phyloP scores from a whole-genome alignment of 2,329 filamentous ascomycete species.

The Ophiostoma himal-ulmi region DNA sequence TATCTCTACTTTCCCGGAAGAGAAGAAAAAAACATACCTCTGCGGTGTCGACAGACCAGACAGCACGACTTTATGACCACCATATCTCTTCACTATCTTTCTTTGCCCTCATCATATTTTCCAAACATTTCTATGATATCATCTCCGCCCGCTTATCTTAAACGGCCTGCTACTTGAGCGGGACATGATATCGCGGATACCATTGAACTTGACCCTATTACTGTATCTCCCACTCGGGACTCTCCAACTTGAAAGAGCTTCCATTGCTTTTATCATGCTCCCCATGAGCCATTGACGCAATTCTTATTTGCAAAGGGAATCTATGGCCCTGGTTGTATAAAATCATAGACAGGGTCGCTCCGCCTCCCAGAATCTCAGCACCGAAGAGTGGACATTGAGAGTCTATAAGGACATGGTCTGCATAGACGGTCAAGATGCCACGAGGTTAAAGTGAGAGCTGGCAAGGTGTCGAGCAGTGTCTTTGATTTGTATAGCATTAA shows the following conservation, averaged over 20 bases:
- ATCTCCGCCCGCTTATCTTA: not conserved
- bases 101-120: slow-evolving; percentile 26
- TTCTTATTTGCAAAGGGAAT: not conserved
- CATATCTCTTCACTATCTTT: slow-evolving; percentile 31
- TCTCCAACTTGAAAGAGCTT: not conserved
- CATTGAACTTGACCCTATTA: not conserved
- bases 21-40: slow-evolving; percentile 13
- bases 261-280: not conserved
- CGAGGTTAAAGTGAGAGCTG: slow-evolving; percentile 67
- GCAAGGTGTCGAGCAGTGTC: slow-evolving; percentile 58
- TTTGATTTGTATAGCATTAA: slow-evolving; percentile 25
- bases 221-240: not conserved
- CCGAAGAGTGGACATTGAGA: slow-evolving; percentile 52
- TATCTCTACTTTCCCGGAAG: slow-evolving; percentile 7
- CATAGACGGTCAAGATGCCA: slow-evolving; percentile 35
- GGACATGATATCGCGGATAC: not conserved
- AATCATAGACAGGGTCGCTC: slow-evolving; percentile 36
- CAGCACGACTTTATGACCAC: slow-evolving; percentile 13
- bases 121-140: not conserved
- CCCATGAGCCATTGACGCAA: not conserved
- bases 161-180: not conserved
- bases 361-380: slow-evolving; percentile 58
- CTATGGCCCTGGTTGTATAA: not conserved
- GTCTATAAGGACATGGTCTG: slow-evolving; percentile 11
- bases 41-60: slow-evolving; percentile 13